Evolutionary conservation across 768 basidiomycete species (phyloP).

Genomic region (Termitomyces titanicus): DNA sequence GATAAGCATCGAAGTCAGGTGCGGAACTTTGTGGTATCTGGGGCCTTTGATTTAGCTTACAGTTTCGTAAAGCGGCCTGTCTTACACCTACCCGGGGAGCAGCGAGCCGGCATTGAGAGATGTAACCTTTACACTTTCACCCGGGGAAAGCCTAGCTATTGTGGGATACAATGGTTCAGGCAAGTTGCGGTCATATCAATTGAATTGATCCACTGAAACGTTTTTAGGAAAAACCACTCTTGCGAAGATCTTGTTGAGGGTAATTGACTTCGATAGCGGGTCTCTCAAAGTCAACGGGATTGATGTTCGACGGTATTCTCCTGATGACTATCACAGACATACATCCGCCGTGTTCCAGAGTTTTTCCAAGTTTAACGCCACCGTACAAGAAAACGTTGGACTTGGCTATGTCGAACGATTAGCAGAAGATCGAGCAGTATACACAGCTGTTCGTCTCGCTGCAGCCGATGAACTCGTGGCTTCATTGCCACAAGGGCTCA

Average conservation of each 20-base stretch:
- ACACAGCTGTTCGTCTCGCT: constrained; percentile 65
- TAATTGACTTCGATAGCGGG: constrained; percentile 73
- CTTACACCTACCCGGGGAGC: constrained; percentile 80
- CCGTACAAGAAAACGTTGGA: constrained; percentile 83
- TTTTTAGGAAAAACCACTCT: constrained; percentile 80
- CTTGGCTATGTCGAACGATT: constrained; percentile 70
- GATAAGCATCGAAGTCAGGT: constrained; percentile 71
- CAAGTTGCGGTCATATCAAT: constrained; percentile 23
- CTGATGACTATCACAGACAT: constrained; percentile 70
- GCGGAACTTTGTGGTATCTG: constrained; percentile 18
- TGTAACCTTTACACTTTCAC: constrained; percentile 63
- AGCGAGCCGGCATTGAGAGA: constrained; percentile 63
- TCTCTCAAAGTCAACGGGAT: constrained; percentile 64
- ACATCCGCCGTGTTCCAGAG: constrained; percentile 83
- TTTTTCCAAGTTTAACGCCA: constrained; percentile 76
- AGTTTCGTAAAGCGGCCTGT: constrained; percentile 29
- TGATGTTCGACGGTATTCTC: constrained; percentile 62
- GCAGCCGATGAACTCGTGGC: constrained; percentile 66
- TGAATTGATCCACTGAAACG: constrained; percentile 1
- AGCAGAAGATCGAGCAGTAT: constrained; percentile 50
- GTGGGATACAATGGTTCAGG: constrained; percentile 86
- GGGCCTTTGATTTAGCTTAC: constrained; percentile 5
- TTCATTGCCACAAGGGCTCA: constrained; percentile 66
- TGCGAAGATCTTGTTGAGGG: constrained; percentile 75
- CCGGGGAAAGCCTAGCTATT: constrained; percentile 82